Base-by-base conservation (phyloP, 768 basidiomycete genomes). In the Phanerodontia chrysosporium region DNA sequence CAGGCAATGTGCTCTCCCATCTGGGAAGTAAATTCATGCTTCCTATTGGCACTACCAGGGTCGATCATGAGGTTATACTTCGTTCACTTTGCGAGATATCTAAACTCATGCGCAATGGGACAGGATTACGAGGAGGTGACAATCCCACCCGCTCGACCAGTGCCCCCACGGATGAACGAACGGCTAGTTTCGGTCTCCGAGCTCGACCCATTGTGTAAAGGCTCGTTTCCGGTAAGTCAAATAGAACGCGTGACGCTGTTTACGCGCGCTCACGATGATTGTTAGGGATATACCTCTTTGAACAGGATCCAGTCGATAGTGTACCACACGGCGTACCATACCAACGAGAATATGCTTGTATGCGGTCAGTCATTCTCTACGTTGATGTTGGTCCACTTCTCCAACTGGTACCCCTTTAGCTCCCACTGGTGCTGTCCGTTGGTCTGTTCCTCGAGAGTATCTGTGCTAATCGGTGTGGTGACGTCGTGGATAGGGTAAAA, bases 401-500 rank as follows among this genome's bases (percentile, higher is more conserved):
- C 39, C 57, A 27, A 61, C 42, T 21, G 18, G 21, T 29, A 21
- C 18, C 21, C 21, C 46, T 61, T 35, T 65, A 96, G 95, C 97
- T 68, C 97, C 97, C 0, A 99, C 97, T 62, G 97, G 97, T 80
- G 96, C 97, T 64, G 95, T 96, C 66, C 74, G 90, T 73, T 21
- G 2, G 45, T 35, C 18, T 28, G 21, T 39, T n/a, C n/a, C n/a
- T n/a, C n/a, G n/a, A n/a, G n/a, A n/a, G n/a, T n/a, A n/a, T n/a
- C n/a, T n/a, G n/a, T n/a, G n/a, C n/a, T n/a, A n/a, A n/a, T n/a
- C n/a, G n/a, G n/a, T n/a, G n/a, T n/a, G n/a, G n/a, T n/a, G n/a
- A n/a, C n/a, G n/a, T n/a, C n/a, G n/a, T n/a, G n/a, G n/a, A 14
- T 65, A 95, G 94, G 97, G 97, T 73, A 99, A 99, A 92, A 99